Base-by-base conservation (phyloP, 2,329 filamentous ascomycete genomes). In the Aureobasidium uvarum region DNA sequence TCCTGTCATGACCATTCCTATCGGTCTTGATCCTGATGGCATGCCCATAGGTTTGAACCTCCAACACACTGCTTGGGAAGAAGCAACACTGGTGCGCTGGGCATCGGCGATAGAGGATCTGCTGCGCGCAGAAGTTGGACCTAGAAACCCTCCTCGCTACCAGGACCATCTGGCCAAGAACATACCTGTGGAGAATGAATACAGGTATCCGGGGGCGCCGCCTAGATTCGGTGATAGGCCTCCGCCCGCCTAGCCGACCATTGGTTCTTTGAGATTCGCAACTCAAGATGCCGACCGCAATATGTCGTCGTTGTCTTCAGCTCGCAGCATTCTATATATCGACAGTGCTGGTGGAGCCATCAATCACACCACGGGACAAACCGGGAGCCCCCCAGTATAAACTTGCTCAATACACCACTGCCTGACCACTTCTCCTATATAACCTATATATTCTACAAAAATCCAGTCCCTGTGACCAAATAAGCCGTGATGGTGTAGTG, bases 41-140 rank as follows among this genome's bases (percentile, higher is more conserved):
- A 86, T 88, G 83, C 85, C 85, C 0, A 86, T 86, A 68, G 85
- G 86, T 1, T 73, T 89, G 31, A 84, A 80, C 0, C 77, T 89
- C 3, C 72, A 74, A 50, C 73, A 74, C 39, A 70, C 69, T 5
- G 72, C 72, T 2, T 74, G 72, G 72, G 66, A 69, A 45, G 72
- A 74, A 59, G 71, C 67, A 46, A 65, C 60, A n/a, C 59, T 74
- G n/a, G 68, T 75, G 20, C 72, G 70, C 59, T 75, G 72, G 72
- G 73, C 79, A 10, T 74, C 83, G 71, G 86, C 73, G 16, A 73
- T 74, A 51, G 73, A 74, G 38, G 73, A 75, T 68, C 63, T 74
- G 14, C 55, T 73, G 20, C 60, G 50, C 39, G 62, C 52, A 23
- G 56, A 50, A 39, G 23, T 45, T 13, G 56, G 64, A 23, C 48